phyloP scores from a whole-genome alignment of 495 filamentous ascomycete species.

The Penicillium angulare region DNA sequence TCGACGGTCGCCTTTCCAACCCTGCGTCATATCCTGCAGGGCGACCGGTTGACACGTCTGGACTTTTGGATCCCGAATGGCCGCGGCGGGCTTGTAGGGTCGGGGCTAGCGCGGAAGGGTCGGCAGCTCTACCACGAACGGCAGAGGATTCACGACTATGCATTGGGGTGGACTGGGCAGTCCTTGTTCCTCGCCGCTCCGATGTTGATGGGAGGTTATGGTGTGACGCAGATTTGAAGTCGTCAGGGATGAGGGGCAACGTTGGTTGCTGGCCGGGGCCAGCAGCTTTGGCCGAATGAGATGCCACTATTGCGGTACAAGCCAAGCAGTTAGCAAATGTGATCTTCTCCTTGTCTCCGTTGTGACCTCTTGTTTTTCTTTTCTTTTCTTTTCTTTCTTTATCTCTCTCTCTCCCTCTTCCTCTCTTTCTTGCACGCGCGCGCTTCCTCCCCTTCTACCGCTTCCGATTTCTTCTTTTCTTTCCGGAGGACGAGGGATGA shows the following conservation, averaged over 20 bases:
- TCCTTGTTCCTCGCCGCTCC: conserved; percentile 42
- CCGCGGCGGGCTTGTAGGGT: conserved; percentile 47
- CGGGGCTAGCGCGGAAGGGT: conserved; percentile 38
- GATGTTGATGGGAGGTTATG: conserved; percentile 40
- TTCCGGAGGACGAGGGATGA: background rate
- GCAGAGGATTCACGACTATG: conserved; percentile 47
- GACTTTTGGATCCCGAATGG: conserved; percentile 57
- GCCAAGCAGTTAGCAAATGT: conserved; percentile 5
- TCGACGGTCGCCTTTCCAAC: conserved; percentile 68
- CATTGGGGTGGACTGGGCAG: conserved; percentile 51
- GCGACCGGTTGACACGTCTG: conserved; percentile 41
- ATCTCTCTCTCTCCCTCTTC: background rate
- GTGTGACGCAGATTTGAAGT: conserved; percentile 40
- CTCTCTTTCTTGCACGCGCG: background rate
- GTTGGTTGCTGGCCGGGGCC: conserved; percentile 40
- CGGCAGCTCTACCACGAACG: conserved; percentile 43
- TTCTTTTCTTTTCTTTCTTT: background rate
- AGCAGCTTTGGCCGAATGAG: conserved; percentile 40
- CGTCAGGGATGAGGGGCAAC: conserved; percentile 48
- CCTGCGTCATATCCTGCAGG: conserved; percentile 49
- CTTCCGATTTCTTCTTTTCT: background rate
- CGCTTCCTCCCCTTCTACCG: background rate
- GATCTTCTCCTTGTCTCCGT: background rate
- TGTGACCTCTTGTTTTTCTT: background rate
- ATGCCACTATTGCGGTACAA: conserved; percentile 30